Conservation (phyloP, 495 filamentous ascomycete genomes). For the Hypoxylon fragiforme region DNA sequence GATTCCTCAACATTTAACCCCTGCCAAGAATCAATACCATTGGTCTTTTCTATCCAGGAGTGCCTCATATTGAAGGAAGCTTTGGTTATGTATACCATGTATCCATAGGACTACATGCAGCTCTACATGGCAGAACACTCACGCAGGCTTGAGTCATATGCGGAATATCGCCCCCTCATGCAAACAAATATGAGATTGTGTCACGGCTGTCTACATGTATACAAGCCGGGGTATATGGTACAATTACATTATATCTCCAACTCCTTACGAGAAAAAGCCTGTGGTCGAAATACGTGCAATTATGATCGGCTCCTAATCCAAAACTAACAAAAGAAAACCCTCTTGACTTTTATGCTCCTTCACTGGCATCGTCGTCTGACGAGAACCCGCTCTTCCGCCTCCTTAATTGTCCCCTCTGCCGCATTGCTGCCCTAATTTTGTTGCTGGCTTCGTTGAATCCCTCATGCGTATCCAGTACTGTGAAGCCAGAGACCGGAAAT, state of each 20-base stretch:
- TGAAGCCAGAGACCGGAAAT: slow-evolving; percentile 72
- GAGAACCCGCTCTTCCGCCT: slow-evolving; percentile 60
- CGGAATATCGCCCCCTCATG: too few species aligned
- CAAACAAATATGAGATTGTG: background rate
- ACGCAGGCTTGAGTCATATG: too few species aligned
- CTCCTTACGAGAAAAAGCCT: too few species aligned
- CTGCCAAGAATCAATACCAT: too few species aligned
- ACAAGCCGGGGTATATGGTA: background rate
- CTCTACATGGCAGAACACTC: too few species aligned
- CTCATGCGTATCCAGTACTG: slow-evolving; percentile 68
- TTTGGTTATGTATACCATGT: too few species aligned
- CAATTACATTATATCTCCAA: too few species aligned
- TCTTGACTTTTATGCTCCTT: slow-evolving; percentile 22
- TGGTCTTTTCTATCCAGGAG: too few species aligned
- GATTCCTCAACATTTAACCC: too few species aligned
- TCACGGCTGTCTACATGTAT: slow-evolving; percentile 1
- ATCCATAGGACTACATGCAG: too few species aligned
- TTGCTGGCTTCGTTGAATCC: slow-evolving; percentile 79
- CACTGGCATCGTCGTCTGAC: slow-evolving; percentile 33
- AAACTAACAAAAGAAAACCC: background rate
- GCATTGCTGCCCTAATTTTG: slow-evolving; percentile 87
- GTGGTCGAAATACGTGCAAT: too few species aligned
- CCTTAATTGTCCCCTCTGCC: slow-evolving; percentile 75
- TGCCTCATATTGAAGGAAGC: too few species aligned
- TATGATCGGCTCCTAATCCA: slow-evolving; percentile 1